Evolutionary conservation across 1,139 yeast species (phyloP).

Genomic region (Hansenula sp.): DNA sequence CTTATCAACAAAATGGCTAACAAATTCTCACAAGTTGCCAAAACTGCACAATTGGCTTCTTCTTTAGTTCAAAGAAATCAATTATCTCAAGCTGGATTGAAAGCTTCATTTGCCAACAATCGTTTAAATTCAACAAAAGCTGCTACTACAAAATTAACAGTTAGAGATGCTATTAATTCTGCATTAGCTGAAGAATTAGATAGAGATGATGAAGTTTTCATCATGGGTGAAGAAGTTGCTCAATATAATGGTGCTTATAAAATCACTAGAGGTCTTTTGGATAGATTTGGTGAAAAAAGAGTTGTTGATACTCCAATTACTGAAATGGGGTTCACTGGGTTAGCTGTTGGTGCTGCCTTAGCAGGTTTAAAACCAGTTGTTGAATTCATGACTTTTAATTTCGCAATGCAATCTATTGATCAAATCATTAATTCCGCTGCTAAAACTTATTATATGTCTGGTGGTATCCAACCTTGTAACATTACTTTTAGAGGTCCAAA

Average conservation of each 20-base stretch:
- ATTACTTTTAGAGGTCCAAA: conserved; percentile 98
- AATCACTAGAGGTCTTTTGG: conserved; percentile 91
- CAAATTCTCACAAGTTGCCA: conserved; percentile 12
- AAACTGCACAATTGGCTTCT: conserved; percentile 15
- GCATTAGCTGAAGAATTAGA: conserved; percentile 98
- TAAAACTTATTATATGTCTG: conserved; percentile 97
- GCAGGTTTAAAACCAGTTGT: conserved; percentile 96
- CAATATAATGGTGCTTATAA: conserved; percentile 99
- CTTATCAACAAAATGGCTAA: conserved; percentile 2
- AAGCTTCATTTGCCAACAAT: not conserved
- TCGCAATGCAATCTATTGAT: conserved; percentile 99
- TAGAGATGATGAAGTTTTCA: conserved; percentile 88
- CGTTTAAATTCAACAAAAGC: conserved; percentile 1
- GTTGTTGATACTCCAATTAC: conserved; percentile 98
- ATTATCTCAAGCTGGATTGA: not conserved
- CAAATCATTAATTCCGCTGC: conserved; percentile 98
- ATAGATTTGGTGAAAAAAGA: conserved; percentile 96
- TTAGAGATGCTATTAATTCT: conserved; percentile 93
- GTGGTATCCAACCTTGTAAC: conserved; percentile 97
- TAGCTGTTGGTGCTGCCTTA: conserved; percentile 96
- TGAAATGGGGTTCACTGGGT: conserved; percentile 98
- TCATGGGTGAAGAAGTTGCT: conserved; percentile 99
- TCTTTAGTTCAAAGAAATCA: not conserved
- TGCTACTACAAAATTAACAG: conserved; percentile 50
- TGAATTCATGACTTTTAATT: conserved; percentile 98